Evolutionary conservation across 2,329 filamentous ascomycete genomes (phyloP), one percentile per base, ranked within the genome.

Genomic region (Penicillium occitanis): DNA sequence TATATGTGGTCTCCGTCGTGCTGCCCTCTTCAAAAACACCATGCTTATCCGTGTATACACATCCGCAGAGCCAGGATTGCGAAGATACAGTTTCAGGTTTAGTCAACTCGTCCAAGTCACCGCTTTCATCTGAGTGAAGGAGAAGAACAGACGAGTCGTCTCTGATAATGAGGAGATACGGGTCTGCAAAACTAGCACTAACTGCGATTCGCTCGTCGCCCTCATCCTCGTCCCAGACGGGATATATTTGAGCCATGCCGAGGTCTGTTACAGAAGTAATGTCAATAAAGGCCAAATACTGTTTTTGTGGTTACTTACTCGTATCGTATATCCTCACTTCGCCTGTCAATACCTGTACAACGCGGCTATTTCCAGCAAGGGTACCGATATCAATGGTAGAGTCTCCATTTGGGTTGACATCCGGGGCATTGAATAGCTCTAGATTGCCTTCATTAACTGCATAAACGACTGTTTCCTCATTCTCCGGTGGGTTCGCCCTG

Each of bases 241-340:
- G 92, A 60, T 97, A 85, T 64, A 99, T 98, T 73, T 98, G 94
- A 55, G 90, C 89, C 63, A 99, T 85, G 11, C 90, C 91, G 67
- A 99, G 86, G 76, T 96, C 92, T 92, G 33, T 1, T 7, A 33
- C 30, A 22, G 40, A 5, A 59, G 3, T 25, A 33, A 37, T 17
- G 59, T 66, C 17, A 63, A 46, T 51, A 58, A 35, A 35, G 37
- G 33, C 30, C 28, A n/a, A 8, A 11, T 17, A 59, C 17, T 33
- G 37, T 19, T 64, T 58, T 57, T 40, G 25, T 42, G 40, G 64
- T 64, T 53, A 83, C 89, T 84, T 78, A 94, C 92, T 90, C 78
- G 90, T 90, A 76, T 98, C 93, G 72, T 97, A 99, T 68, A 90
- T 94, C 67, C 94, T 87, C 28, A 98, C 88, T 73, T 98, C 94